phyloP scores from a whole-genome alignment of 2,329 filamentous ascomycete species.

The Fusarium tupiense region DNA sequence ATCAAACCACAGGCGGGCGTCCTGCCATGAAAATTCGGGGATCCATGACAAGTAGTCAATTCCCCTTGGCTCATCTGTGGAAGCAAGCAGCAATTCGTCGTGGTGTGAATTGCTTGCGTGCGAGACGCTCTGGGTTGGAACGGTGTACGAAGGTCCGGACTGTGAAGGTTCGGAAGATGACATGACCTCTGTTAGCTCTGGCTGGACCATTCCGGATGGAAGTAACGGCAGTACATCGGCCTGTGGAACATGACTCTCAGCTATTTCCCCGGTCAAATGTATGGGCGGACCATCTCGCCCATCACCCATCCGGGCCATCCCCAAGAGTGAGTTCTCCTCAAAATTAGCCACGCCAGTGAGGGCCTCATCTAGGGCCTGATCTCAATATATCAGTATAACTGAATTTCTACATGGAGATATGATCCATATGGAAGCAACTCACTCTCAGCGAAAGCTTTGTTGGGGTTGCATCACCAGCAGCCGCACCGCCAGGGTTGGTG shows the following conservation, averaged over 20 bases:
- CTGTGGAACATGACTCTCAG: accelerated
- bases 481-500: accelerated
- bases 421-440: accelerated
- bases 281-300: neutral
- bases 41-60: too few relatives aligned
- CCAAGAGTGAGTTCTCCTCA: neutral
- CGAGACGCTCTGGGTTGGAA: neutral
- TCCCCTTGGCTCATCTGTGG: too few relatives aligned
- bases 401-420: accelerated
- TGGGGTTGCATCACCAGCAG: too few relatives aligned
- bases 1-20: neutral
- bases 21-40: slow-evolving; percentile 2
- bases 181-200: accelerated
- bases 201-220: accelerated
- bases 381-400: neutral
- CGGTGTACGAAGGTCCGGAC: neutral
- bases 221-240: accelerated
- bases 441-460: neutral
- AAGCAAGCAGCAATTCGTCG: too few relatives aligned
- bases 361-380: accelerated
- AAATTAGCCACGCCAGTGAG: accelerated
- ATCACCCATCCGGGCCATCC: neutral
- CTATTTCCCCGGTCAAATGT: accelerated
- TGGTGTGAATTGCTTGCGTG: neutral
- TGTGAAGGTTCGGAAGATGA: neutral